Base-by-base conservation (phyloP, 805 yeast genomes). In the Ogataea kodamae region DNA sequence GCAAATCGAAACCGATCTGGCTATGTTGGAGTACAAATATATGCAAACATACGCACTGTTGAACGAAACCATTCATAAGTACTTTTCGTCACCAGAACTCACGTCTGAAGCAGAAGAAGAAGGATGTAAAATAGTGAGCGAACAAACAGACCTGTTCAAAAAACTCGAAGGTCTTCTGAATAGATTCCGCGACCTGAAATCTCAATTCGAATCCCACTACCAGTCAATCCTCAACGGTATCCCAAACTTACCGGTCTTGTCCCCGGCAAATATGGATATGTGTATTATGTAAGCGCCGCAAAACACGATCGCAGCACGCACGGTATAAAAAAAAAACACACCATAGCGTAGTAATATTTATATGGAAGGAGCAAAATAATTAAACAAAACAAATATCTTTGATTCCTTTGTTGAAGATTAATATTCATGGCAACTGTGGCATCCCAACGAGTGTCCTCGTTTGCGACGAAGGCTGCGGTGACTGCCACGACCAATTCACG, bases 21-120 rank as follows among this genome's bases (percentile, higher is more conserved):
- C 55, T 13, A 32, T 54, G 19, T 38, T 54, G 5, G 52, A 52
- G 31, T 57, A 48, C 37, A 49, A 57, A 27, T 55, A 53, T 21
- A n/a, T 53, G 9, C 49, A 55, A 30, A 30, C 42, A 6, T 48
- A 50, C 33, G 30, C 54, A 5, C 30, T 45, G 34, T 41, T 54
- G 25, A 57, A 56, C 28, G 43, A 37, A n/a, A 37, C 48, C 5
- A 45, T 52, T 9, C 45, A 51, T 25, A 37, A 48, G 18, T 50
- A 55, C 25, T 57, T 57, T 15, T 47, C 56, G 8, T 25, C 37
- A 11, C 43, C 48, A 5, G 50, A 46, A 6, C 27, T 54, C 13
- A 38, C 54, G 1, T 22, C 28, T 21, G 48, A 46, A n/a, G 48
- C 35, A 8, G 59, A 55, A 30, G 49, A 44, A 23, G 45, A 45